Conservation (phyloP, 495 filamentous ascomycete genomes). For the Penicillium parvum region DNA sequence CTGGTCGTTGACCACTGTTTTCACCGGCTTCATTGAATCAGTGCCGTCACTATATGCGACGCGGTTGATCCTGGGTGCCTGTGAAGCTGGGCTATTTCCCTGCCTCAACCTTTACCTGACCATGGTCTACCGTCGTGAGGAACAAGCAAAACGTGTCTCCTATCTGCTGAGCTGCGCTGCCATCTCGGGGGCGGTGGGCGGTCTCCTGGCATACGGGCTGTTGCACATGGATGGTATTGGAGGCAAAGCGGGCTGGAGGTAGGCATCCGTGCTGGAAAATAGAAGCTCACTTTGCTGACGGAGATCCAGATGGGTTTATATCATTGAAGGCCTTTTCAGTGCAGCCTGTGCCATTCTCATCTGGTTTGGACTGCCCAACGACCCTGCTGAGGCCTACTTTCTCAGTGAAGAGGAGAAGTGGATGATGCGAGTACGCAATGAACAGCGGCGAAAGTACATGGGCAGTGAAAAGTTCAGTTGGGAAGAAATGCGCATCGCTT, state of each 20-base stretch:
- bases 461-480: constrained; percentile 49
- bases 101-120: constrained; percentile 51
- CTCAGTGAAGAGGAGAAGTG: constrained; percentile 46
- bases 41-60: constrained; percentile 49
- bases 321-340: constrained; percentile 54
- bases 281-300: neutral
- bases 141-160: constrained; percentile 42
- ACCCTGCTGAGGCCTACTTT: constrained; percentile 50
- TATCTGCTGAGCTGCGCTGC: constrained; percentile 42
- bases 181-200: constrained; percentile 42
- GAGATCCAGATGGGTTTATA: constrained; percentile 41
- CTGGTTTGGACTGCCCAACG: constrained; percentile 54
- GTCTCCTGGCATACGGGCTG: constrained; percentile 43
- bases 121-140: constrained; percentile 46
- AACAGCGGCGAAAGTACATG: constrained; percentile 38
- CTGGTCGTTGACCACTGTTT: constrained; percentile 51
- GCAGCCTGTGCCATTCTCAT: constrained; percentile 45
- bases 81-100: constrained; percentile 70
- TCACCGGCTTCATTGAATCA: constrained; percentile 48
- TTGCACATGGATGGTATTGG: constrained; percentile 41
- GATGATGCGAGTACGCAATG: constrained; percentile 47
- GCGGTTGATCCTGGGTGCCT: constrained; percentile 58
- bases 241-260: constrained; percentile 42
- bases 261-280: constrained; percentile 2
- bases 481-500: constrained; percentile 44